Base-by-base conservation (phyloP, 1,284 basidiomycete genomes). In the Puccinia horiana region DNA sequence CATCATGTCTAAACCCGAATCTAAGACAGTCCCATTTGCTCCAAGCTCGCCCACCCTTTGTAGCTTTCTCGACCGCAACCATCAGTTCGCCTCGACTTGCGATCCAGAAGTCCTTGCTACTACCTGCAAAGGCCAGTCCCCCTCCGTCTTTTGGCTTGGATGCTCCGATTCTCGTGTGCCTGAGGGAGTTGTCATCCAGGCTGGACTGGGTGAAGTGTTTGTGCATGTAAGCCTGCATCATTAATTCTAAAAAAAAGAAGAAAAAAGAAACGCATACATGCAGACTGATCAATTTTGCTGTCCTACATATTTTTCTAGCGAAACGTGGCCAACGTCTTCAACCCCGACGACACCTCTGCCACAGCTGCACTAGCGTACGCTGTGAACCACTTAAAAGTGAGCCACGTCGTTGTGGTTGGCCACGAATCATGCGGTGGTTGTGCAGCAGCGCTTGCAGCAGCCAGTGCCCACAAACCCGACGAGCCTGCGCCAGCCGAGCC, bases 121-220 rank as follows among this genome's bases (percentile, higher is more conserved):
- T 83, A 89, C 88, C 3, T 90, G 91, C 1, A 87, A 90, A 86
- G 92, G 91, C 12, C 94, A 95, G 86, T 84, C 86, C 0, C 93
- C 94, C 32, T 92, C 93, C 88, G 88, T 93, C 58, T 90, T 93
- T 84, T 93, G 92, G 92, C 90, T 93, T 84, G 92, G 92, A 69
- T 92, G 91, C 85, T 89, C 90, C 37, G 91, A 92, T 87, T 91
- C 91, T n/a, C 89, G 91, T 42, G 91, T 92, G 16, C 90, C 91
- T 67, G 91, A 91, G 85, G 77, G 47, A 16, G 47, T 70, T 18
- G 67, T 72, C 29, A 80, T 80, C 40, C 47, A 67, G 20, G 77
- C 77, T 26, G 52, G n/a, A 3, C 32, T 80, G 4, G 77, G 77
- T 18, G 77, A 80, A 47, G 77, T 80, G 18, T 80, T 80, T 61